These are phyloP conservation scores for Telopea speciosissima DNA, from an alignment of 177 flowering plant species.

Conservation along the genomic window DNA sequence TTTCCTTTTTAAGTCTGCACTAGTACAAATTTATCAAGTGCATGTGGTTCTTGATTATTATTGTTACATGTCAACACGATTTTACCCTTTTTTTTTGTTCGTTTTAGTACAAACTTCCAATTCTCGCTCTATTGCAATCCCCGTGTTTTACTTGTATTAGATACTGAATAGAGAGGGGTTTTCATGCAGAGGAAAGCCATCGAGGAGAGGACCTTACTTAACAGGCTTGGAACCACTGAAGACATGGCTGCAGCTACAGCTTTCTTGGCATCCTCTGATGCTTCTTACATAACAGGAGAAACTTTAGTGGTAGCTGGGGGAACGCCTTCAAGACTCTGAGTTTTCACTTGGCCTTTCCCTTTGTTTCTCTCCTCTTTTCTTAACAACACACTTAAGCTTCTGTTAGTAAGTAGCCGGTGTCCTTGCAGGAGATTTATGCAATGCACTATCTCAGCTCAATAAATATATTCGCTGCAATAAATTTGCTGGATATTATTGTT, in stretches of 20 bases:
- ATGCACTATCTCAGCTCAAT: too few species aligned
- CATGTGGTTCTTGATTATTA: background rate
- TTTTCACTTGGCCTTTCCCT: too few species aligned
- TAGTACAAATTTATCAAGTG: background rate
- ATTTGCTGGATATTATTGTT: too few species aligned
- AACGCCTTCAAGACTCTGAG: background rate
- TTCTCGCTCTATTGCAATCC: background rate
- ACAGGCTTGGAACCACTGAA: conserved; percentile 79
- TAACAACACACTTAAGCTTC: too few species aligned
- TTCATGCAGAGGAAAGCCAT: conserved; percentile 45
- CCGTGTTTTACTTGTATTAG: too few species aligned
- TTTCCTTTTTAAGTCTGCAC: background rate
- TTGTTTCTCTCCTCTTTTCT: too few species aligned
- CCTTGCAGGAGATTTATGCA: too few species aligned
- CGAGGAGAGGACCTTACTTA: conserved; percentile 48
- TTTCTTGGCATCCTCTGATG: conserved; percentile 19
- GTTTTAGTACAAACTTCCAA: background rate
- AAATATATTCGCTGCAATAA: too few species aligned
- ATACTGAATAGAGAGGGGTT: background rate
- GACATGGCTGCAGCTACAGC: conserved; percentile 95
- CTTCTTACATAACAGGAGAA: background rate
- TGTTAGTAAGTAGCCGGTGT: too few species aligned
- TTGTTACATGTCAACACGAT: background rate
- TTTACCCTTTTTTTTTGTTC: too few species aligned
- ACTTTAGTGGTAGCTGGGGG: background rate